Percentiles rank a stretch among this genome's conserved stretches.
Conservation (phyloP, 1,284 basidiomycete genomes). For the Schizophyllum amplum region DNA sequence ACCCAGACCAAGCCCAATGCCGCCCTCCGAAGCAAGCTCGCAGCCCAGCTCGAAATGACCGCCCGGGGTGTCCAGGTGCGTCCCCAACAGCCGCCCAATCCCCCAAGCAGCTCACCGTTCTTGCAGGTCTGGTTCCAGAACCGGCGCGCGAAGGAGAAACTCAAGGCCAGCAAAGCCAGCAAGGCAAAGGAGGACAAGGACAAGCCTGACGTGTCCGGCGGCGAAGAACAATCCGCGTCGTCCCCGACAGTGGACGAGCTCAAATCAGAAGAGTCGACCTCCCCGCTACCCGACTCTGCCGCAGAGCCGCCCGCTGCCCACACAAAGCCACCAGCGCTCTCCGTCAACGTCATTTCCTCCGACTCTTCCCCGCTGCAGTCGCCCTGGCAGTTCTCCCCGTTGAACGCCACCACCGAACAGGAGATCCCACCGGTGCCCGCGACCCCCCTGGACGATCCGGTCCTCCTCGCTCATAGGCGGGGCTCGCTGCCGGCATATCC, state of each 20-base stretch:
- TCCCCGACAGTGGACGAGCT: slow-evolving; percentile 10
- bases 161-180: slow-evolving; percentile 30
- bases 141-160: slow-evolving; percentile 80
- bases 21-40: slow-evolving; percentile 68
- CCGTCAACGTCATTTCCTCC: slow-evolving; percentile 12
- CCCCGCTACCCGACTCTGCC: slow-evolving; percentile 11
- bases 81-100: slow-evolving; percentile 11
- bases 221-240: background rate
- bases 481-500: slow-evolving; percentile 43
- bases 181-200: background rate
- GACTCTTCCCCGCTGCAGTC: background rate
- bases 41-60: slow-evolving; percentile 82
- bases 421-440: slow-evolving; percentile 20
- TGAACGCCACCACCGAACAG: slow-evolving; percentile 8
- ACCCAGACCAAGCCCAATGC: slow-evolving; percentile 88
- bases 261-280: slow-evolving; percentile 12
- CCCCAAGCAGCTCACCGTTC: slow-evolving; percentile 15
- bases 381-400: background rate
- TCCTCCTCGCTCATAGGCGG: slow-evolving; percentile 27
- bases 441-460: slow-evolving; percentile 6
- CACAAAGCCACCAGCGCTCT: slow-evolving; percentile 12
- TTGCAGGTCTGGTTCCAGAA: slow-evolving; percentile 86
- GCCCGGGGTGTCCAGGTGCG: slow-evolving; percentile 86
- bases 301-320: slow-evolving; percentile 19
- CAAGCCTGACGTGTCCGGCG: background rate